phyloP scores from a whole-genome alignment of 2,329 filamentous ascomycete species.

The Aspergillus sclerotialis region DNA sequence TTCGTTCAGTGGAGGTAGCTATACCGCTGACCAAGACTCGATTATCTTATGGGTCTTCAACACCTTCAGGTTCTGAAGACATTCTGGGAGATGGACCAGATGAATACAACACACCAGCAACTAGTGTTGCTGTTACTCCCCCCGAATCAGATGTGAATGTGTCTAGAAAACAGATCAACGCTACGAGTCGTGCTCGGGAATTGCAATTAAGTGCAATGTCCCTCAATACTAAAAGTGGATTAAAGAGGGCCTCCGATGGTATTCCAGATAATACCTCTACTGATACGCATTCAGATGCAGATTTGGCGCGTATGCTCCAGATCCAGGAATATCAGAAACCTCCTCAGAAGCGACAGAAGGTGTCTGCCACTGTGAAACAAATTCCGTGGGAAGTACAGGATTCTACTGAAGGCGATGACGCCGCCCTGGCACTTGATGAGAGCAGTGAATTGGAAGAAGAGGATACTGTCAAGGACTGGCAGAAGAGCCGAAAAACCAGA shows the following conservation, averaged over 20 bases:
- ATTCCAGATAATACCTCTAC: constrained; percentile 32
- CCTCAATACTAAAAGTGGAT: constrained; percentile 20
- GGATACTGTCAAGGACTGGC: constrained; percentile 11
- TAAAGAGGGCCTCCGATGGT: constrained; percentile 41
- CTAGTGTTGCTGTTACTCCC: constrained; percentile 52
- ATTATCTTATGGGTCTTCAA: constrained; percentile 20
- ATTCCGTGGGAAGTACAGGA: constrained; percentile 16
- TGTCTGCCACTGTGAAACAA: constrained; percentile 8
- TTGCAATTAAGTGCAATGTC: constrained; percentile 44
- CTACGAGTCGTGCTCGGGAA: constrained; percentile 40
- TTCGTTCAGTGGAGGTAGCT: constrained; percentile 19
- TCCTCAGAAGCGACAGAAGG: constrained; percentile 30
- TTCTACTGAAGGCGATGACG: constrained; percentile 11
- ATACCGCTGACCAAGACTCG: constrained; percentile 22
- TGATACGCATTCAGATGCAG: constrained; percentile 37
- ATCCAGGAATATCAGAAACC: constrained; percentile 44
- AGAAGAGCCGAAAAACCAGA: constrained; percentile 9
- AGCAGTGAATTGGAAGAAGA: constrained; percentile 8
- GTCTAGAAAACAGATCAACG: constrained; percentile 30
- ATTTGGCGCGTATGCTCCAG: constrained; percentile 52
- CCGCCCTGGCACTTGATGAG: constrained; percentile 6
- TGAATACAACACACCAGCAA: constrained; percentile 56
- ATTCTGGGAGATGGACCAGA: constrained; percentile 38
- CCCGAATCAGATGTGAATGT: constrained; percentile 32
- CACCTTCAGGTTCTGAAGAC: constrained; percentile 34